Base-by-base conservation (phyloP, 305 asterid genomes). In the Ilex paraguariensis region DNA sequence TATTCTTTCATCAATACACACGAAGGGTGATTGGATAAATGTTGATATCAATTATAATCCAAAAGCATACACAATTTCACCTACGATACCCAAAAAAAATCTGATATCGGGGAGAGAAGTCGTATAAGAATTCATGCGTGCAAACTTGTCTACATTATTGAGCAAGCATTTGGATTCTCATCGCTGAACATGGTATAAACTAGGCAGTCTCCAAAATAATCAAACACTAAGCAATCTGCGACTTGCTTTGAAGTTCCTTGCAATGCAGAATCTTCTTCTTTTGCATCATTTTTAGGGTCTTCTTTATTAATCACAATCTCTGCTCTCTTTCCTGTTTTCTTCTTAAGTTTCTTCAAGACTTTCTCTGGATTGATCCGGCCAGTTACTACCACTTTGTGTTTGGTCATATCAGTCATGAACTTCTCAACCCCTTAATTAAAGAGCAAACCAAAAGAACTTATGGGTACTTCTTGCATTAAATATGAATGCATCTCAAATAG, bases 121-220 rank as follows among this genome's bases (percentile, higher is more conserved):
- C 7, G 0, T 36, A 8, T 2, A 36, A 36, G 6, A 4, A 36
- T 36, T 36, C 42, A 28, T 3, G 28, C 1, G 28, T 21, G 28
- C 28, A 21, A 21, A 21, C 28, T 21, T 21, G 28, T 70, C 79
- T 68, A 90, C 95, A 88, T 86, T 7, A 83, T 58, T 5, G 72
- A 75, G 77, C 96, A 91, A 10, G 95, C 79, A 81, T 91, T 88
- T 59, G 88, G 70, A 73, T 86, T 88, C 56, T 88, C 98, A 66
- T 88, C 90, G 46, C 83, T 88, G 15, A 91, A 83, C 79, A 86
- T 75, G 67, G 76, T 56, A 59, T 76, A 82, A 2, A 65, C 30
- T 68, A 75, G 79, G 55, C 63, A 64, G 14, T 73, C 78, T 10
- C 78, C 86, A 65, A 67, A 76, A 70, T 68, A 79, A 44, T 66